Evolutionary conservation across 192 early-diverging fungal species (phyloP).

Genomic region (Dimargaris verticillata): DNA sequence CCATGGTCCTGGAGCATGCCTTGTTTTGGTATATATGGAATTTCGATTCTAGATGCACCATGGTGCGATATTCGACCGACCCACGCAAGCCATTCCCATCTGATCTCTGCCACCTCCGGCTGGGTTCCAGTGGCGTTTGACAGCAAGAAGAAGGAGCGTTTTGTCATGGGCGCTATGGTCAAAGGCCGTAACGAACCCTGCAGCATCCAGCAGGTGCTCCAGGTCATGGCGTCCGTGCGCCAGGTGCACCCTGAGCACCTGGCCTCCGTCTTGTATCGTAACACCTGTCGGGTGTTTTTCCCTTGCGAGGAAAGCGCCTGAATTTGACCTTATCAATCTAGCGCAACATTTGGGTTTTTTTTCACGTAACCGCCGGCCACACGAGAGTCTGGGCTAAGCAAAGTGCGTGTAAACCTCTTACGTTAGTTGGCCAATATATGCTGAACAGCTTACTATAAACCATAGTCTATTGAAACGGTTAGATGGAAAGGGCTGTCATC

Average conservation of each 20-base stretch:
- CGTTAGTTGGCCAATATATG: too few species aligned
- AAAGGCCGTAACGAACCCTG: constrained; percentile 81
- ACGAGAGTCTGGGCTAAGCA: too few species aligned
- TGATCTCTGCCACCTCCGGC: constrained; percentile 14
- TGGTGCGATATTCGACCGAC: constrained; percentile 84
- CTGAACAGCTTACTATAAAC: too few species aligned
- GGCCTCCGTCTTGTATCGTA: constrained; percentile 41
- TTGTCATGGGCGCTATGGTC: constrained; percentile 44
- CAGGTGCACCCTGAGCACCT: constrained; percentile 31
- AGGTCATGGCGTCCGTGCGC: constrained; percentile 46
- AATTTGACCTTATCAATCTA: too few species aligned
- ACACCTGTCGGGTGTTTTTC: constrained; percentile 55
- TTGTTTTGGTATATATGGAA: too few species aligned
- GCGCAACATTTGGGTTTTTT: too few species aligned
- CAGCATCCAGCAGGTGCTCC: constrained; percentile 51
- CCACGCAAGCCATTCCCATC: constrained; percentile 55
- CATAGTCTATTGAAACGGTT: too few species aligned
- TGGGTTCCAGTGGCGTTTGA: constrained; percentile 8
- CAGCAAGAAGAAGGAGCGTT: constrained; percentile 62
- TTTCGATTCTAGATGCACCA: constrained; percentile 47
- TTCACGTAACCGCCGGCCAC: too few species aligned
- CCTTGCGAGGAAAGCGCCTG: background rate
- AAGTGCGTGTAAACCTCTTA: too few species aligned
- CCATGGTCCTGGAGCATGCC: too few species aligned
- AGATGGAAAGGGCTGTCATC: too few species aligned